Evolutionary conservation across 495 filamentous ascomycete species (phyloP).

Genomic region (Tuber melanosporum): DNA sequence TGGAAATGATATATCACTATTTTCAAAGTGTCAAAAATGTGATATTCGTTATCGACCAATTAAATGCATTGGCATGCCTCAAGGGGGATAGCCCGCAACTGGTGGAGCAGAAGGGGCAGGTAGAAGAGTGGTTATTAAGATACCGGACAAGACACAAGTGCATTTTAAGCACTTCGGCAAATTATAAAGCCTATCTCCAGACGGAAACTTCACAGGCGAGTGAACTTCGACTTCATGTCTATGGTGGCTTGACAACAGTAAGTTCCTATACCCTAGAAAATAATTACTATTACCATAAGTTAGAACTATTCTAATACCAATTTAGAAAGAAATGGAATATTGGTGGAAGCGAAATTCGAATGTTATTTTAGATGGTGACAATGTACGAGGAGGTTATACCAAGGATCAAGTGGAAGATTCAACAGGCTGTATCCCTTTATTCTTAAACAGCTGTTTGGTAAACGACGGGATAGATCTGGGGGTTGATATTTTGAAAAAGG

Average conservation of each 20-base stretch:
- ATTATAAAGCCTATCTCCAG: no score
- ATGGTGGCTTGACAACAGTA: not conserved
- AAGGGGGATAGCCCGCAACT: not conserved
- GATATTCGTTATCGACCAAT: not conserved
- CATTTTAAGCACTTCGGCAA: no score
- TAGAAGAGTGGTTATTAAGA: no score
- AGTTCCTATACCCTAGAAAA: not conserved
- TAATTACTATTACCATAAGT: not conserved
- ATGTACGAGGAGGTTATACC: not conserved
- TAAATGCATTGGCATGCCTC: not conserved
- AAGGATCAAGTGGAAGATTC: not conserved
- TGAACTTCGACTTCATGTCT: not conserved
- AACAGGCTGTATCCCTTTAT: not conserved
- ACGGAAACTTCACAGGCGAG: no score
- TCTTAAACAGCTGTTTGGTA: not conserved
- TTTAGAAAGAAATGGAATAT: not conserved
- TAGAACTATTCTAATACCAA: not conserved
- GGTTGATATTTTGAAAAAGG: not conserved
- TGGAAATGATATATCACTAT: not conserved
- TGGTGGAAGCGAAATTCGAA: not conserved
- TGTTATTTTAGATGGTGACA: not conserved
- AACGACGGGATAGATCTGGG: not conserved
- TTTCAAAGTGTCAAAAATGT: not conserved
- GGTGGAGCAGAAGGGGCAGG: not conserved
- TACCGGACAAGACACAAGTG: no score